phyloP scores from a whole-genome alignment of 805 yeast species.

The Helenozyma baotianmanensis region DNA sequence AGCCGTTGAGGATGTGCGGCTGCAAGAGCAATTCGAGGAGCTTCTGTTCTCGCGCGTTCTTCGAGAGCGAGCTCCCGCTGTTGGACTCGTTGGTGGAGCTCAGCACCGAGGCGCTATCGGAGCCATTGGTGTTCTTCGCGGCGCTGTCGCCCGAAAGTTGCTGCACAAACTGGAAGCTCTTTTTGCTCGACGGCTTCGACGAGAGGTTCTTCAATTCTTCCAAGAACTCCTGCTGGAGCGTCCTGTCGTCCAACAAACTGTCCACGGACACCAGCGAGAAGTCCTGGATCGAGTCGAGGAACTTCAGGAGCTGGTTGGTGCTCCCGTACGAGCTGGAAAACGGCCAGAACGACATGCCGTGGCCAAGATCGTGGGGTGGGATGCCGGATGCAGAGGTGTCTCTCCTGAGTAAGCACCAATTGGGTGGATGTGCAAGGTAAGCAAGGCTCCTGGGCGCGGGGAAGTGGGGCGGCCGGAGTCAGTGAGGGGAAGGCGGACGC shows the following conservation, averaged over 20 bases:
- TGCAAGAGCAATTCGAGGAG: constrained; percentile 76
- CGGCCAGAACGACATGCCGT: constrained; percentile 45
- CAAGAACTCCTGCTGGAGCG: constrained; percentile 33
- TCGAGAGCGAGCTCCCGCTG: constrained; percentile 16
- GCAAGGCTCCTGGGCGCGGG: too few relatives aligned
- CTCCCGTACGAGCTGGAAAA: constrained; percentile 33
- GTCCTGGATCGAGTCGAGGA: constrained; percentile 35
- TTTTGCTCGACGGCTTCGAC: constrained; percentile 26
- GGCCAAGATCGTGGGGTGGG: too few relatives aligned
- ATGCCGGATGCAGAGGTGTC: too few relatives aligned
- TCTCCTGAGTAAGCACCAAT: too few relatives aligned
- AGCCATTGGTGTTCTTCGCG: constrained; percentile 9
- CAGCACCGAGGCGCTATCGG: constrained; percentile 31
- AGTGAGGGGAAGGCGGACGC: too few relatives aligned
- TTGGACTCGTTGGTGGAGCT: constrained; percentile 29
- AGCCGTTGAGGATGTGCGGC: constrained; percentile 64
- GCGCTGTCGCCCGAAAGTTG: constrained; percentile 12
- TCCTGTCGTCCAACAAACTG: constrained; percentile 29
- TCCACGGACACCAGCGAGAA: constrained; percentile 26
- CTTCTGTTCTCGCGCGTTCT: constrained; percentile 42
- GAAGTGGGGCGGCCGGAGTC: too few relatives aligned
- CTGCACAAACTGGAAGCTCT: constrained; percentile 26
- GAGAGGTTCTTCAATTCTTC: constrained; percentile 26
- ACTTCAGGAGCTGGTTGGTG: constrained; percentile 37
- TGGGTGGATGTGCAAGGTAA: too few relatives aligned